These are phyloP conservation scores for Aureobasidium subglaciale DNA, from an alignment of 2,329 filamentous ascomycete species.

Conservation along the genomic window DNA sequence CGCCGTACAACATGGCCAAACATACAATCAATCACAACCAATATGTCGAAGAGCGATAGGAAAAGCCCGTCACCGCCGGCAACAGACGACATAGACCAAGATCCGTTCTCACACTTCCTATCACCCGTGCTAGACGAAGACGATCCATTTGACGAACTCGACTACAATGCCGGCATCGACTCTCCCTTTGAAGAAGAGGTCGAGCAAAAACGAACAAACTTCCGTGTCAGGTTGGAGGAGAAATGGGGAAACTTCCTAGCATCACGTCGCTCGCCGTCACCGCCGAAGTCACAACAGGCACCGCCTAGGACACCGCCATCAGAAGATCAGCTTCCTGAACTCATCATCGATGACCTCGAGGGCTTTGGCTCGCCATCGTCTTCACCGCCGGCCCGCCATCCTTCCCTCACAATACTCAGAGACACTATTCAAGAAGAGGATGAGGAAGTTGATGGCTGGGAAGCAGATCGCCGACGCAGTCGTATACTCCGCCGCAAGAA, in stretches of 20 bases:
- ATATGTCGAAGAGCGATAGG: slow-evolving; percentile 13
- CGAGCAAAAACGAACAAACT: slow-evolving; percentile 28
- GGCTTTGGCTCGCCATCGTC: slow-evolving; percentile 13
- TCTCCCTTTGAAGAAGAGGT: slow-evolving; percentile 6
- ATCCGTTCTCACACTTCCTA: slow-evolving; percentile 38
- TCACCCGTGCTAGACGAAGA: slow-evolving; percentile 36
- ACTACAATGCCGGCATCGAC: slow-evolving; percentile 33
- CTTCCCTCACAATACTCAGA: slow-evolving; percentile 14
- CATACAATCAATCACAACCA: slow-evolving; percentile 15
- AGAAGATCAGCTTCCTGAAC: slow-evolving; percentile 18
- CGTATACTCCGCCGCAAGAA: slow-evolving; percentile 22
- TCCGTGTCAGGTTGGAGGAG: slow-evolving; percentile 32
- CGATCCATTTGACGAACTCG: slow-evolving; percentile 30
- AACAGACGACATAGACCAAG: slow-evolving; percentile 34
- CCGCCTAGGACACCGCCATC: slow-evolving; percentile 25
- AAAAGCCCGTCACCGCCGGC: not conserved
- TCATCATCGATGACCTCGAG: slow-evolving; percentile 17
- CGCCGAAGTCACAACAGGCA: slow-evolving; percentile 26
- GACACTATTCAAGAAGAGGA: slow-evolving; percentile 13
- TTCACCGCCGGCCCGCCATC: slow-evolving; percentile 14
- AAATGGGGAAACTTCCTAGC: slow-evolving; percentile 35
- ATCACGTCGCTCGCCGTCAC: not conserved
- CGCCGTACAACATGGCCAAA: slow-evolving; percentile 19
- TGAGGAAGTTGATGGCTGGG: slow-evolving; percentile 16
- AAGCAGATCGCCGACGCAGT: slow-evolving; percentile 32